phyloP scores from a whole-genome alignment of 495 filamentous ascomycete genomes.

The Neurospora sp. region DNA sequence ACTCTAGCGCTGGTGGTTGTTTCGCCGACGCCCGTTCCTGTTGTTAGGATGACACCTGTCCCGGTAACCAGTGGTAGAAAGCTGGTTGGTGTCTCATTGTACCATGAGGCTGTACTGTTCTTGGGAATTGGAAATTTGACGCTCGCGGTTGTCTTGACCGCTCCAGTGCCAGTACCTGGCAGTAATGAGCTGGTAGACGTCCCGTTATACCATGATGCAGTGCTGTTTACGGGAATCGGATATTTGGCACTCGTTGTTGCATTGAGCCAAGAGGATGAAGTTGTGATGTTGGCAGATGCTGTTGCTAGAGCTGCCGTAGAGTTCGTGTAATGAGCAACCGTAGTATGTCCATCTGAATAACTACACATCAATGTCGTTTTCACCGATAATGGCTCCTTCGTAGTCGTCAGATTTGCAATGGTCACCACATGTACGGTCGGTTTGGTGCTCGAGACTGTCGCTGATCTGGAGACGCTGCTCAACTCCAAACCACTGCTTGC shows the following conservation, averaged over 20 bases:
- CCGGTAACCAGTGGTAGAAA: not conserved
- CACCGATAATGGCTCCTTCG: not conserved
- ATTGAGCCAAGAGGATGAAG: not conserved
- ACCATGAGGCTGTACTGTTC: not conserved
- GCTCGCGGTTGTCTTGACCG: not conserved
- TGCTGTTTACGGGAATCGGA: not conserved
- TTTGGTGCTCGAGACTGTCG: not conserved
- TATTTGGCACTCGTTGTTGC: not conserved
- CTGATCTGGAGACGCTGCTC: not conserved
- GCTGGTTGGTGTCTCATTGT: not conserved
- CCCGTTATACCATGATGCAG: not conserved
- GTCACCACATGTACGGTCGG: not conserved
- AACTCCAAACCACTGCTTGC: not conserved
- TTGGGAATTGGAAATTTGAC: not conserved
- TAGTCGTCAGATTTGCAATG: not conserved
- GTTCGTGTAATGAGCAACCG: not conserved
- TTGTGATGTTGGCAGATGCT: not conserved
- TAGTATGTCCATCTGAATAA: not conserved
- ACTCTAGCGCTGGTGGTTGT: no score
- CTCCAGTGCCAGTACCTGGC: not conserved
- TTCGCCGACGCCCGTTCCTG: not conserved
- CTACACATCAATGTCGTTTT: not conserved
- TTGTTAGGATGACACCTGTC: not conserved
- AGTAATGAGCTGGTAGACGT: not conserved
- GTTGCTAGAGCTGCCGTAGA: not conserved